Base-by-base conservation (phyloP, 2,329 filamentous ascomycete genomes). In the Aspergillus aculeatus region DNA sequence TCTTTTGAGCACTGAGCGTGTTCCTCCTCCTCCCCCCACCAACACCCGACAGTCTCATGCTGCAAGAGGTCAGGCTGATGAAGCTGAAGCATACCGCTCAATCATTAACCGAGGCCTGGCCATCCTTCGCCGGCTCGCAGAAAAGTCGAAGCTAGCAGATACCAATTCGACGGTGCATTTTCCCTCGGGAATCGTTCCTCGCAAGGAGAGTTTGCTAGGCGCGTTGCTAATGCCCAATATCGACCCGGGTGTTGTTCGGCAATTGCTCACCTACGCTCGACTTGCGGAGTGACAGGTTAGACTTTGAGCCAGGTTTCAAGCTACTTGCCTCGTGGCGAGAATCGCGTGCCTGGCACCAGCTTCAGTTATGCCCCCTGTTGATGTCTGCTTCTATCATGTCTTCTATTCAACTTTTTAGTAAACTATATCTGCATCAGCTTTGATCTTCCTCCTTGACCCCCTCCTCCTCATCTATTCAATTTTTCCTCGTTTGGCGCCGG, bases 101-200 rank as follows among this genome's bases (percentile, higher is more conserved):
- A 89, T 94, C 38, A 86, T 89, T 4, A 83, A 86, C 19, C 83
- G 90, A 48, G 87, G 88, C 2, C 80, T 92, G 50, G 84, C 86
- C 10, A 82, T 92, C 56, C 75, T 94, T n/a, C 83, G 84, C 63
- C 84, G 84, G 61, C 74, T 94, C 24, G 83, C 84, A 2, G 89
- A 92, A 70, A 92, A 90, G 75, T 78, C 79, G 14, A 79, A 78
- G 54, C 76, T 84, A 82, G 35, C 81, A 74, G 69, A 88, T 84
- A 72, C 83, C 79, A 73, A 81, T 11, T 72, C 71, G 5, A 77
- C 76, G 9, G 78, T 72, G 32, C 69, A 80, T 35, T 78, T 89
- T 59, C 87, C 88, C 6, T 79, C 83, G 1, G 82, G 83, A 51
- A 82, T 88, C 11, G 74, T 92, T 52, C 89, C 89, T 2, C 84